phyloP scores from a whole-genome alignment of 176 grass and related monocot species.

The Neostapfia colusana region DNA sequence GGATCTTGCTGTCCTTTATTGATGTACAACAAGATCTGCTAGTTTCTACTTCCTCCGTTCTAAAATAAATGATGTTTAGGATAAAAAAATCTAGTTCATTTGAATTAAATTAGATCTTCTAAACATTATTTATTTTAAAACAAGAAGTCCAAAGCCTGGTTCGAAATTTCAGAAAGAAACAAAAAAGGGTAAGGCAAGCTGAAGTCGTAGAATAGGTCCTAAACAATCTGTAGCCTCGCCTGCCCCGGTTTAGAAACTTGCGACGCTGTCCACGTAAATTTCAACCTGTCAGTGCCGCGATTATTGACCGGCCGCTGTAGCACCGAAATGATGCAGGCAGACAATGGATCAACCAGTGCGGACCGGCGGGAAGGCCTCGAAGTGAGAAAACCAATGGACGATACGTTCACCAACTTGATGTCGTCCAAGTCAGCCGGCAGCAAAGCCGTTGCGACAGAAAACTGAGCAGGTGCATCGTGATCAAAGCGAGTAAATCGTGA shows the following conservation, averaged over 20 bases:
- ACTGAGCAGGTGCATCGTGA: slow-evolving; percentile 23
- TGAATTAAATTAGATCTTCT: no score
- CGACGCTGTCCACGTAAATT: not conserved
- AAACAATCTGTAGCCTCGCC: not conserved
- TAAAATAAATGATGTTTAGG: no score
- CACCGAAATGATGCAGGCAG: not conserved
- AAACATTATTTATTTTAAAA: no score
- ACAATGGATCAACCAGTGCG: not conserved
- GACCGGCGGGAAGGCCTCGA: slow-evolving; percentile 14
- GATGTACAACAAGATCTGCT: no score
- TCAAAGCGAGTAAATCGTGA: slow-evolving; percentile 1
- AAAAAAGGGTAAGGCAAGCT: no score
- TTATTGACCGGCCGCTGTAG: slow-evolving; percentile 10
- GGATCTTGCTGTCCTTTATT: no score
- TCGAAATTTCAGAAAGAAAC: not conserved
- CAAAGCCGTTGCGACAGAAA: slow-evolving; percentile 16
- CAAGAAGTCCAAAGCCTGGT: not conserved
- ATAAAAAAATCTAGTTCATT: no score
- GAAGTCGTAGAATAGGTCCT: not conserved
- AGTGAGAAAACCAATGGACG: not conserved
- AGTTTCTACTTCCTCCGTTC: no score
- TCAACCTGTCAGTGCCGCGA: slow-evolving; percentile 3
- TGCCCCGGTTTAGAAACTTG: not conserved
- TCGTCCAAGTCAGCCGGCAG: slow-evolving; percentile 18
- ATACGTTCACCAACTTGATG: not conserved